phyloP scores from a whole-genome alignment of 164 flowering plant species.

The Echeveria elegans region DNA sequence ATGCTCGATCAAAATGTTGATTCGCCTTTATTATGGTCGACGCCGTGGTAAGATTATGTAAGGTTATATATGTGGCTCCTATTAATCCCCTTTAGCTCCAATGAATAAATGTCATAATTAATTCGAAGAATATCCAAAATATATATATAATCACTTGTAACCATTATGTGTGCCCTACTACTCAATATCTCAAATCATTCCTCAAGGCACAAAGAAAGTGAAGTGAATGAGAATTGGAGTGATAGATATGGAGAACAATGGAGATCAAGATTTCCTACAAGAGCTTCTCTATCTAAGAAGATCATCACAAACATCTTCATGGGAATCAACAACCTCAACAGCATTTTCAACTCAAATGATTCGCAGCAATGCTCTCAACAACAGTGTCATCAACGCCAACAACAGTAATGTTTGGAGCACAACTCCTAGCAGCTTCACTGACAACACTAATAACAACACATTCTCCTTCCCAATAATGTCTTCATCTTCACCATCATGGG shows the following conservation, averaged over 20 bases:
- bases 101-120: neutral
- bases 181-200: neutral
- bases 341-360: slow-evolving; percentile 20
- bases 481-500: slow-evolving; percentile 12
- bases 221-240: neutral
- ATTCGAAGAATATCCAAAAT: neutral
- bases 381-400: too few species aligned
- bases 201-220: neutral
- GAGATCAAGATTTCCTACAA: slow-evolving; percentile 30
- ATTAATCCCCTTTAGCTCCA: neutral
- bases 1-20: too few species aligned
- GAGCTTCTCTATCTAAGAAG: slow-evolving; percentile 33
- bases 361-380: slow-evolving; percentile 14
- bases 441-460: slow-evolving; percentile 17
- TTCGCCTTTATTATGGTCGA: too few species aligned
- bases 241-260: slow-evolving; percentile 35
- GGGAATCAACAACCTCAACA: slow-evolving; percentile 28
- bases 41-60: too few species aligned
- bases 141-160: neutral
- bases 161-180: neutral
- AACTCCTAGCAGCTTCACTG: neutral
- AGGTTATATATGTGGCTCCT: neutral
- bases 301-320: slow-evolving; percentile 18
- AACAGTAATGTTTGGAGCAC: slow-evolving; percentile 14
- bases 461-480: slow-evolving; percentile 9